Percentiles rank a stretch among this genome's conserved stretches.
Conservation (phyloP, 495 filamentous ascomycete genomes). For the Talaromyces trachyspermus region DNA sequence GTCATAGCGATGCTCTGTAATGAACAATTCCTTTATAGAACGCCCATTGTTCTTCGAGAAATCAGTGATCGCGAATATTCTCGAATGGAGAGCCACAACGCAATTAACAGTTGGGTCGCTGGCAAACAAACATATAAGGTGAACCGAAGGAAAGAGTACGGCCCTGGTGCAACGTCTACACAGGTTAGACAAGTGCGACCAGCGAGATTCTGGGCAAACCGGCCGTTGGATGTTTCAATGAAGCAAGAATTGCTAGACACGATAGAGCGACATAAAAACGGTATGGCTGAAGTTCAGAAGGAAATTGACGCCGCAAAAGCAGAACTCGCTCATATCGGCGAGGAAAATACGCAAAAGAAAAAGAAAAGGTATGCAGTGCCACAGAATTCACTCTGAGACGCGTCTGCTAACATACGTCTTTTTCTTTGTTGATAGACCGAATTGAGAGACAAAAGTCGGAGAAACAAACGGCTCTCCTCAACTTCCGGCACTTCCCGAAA, state of each 20-base stretch:
- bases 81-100: constrained; percentile 38
- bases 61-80: constrained; percentile 58
- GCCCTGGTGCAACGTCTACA: constrained; percentile 58
- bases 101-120: constrained; percentile 55
- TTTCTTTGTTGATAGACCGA: constrained; percentile 2
- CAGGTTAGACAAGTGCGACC: constrained; percentile 42
- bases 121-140: constrained; percentile 52
- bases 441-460: constrained; percentile 43
- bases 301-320: constrained; percentile 23
- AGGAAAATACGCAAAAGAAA: constrained; percentile 11
- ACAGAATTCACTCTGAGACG: too few species aligned
- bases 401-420: neutral
- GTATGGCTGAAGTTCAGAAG: constrained; percentile 30
- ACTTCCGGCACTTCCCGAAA: constrained; percentile 63
- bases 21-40: constrained; percentile 56
- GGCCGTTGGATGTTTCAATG: constrained; percentile 58
- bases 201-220: constrained; percentile 66
- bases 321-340: constrained; percentile 34
- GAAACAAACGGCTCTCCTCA: constrained; percentile 52
- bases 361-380: constrained; percentile 42
- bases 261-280: constrained; percentile 34
- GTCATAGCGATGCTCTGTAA: constrained; percentile 82
- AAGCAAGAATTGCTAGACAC: constrained; percentile 43
- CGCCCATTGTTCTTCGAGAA: constrained; percentile 54
- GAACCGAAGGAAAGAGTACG: constrained; percentile 65